These are phyloP conservation scores for Musa schizocarpa DNA, from an alignment of 176 grass and related monocot species.

Conservation along the genomic window DNA sequence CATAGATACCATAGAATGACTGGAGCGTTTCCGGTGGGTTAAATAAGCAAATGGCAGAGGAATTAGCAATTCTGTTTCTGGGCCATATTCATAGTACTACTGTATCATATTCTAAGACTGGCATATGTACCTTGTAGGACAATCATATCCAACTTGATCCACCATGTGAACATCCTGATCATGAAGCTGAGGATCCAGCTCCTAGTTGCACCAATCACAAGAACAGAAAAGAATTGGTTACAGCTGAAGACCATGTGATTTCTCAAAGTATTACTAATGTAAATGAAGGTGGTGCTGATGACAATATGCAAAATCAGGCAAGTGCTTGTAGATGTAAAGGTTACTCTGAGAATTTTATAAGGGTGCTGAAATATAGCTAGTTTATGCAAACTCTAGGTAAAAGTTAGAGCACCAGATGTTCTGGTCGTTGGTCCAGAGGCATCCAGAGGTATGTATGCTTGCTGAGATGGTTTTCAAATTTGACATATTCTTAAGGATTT, in stretches of 20 bases:
- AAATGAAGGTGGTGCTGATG: constrained; percentile 17
- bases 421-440: neutral
- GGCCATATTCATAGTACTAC: constrained; percentile 5
- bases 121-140: constrained; percentile 33
- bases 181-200: constrained; percentile 4
- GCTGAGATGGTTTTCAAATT: neutral
- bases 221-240: no score
- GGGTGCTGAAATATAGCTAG: constrained; percentile 10
- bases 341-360: constrained; percentile 11
- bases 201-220: constrained; percentile 21
- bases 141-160: constrained; percentile 19
- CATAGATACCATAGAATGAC: constrained; percentile 10
- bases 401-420: neutral
- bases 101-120: constrained; percentile 7
- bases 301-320: constrained; percentile 22
- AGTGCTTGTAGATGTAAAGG: constrained; percentile 21
- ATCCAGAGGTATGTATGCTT: neutral
- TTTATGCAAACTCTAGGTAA: constrained; percentile 15
- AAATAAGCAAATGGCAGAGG: constrained; percentile 15
- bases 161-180: constrained; percentile 7
- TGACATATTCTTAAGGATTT: neutral
- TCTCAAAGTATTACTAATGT: neutral
- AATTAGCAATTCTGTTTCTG: constrained; percentile 23
- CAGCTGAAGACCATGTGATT: neutral
- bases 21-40: constrained; percentile 10